Percentiles rank a stretch among this genome's conserved stretches.
These are phyloP conservation scores for Podospora appendiculata DNA, from an alignment of 495 filamentous ascomycete species.

Conservation along the genomic window DNA sequence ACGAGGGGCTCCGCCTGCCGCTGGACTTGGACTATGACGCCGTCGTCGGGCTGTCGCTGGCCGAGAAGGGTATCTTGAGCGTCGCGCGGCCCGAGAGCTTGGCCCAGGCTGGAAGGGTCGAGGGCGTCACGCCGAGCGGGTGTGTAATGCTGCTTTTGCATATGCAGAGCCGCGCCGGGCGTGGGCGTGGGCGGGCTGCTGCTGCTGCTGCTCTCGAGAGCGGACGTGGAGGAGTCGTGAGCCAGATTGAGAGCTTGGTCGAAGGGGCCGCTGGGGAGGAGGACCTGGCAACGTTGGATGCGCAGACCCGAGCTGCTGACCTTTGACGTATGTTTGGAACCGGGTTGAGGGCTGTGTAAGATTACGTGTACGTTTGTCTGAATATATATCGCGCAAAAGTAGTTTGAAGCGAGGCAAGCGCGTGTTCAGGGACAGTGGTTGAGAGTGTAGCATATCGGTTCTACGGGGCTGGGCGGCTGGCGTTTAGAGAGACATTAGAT, in stretches of 20 bases:
- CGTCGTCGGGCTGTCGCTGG: slow-evolving; percentile 65
- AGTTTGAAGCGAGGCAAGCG: no score
- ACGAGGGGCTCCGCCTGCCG: slow-evolving; percentile 70
- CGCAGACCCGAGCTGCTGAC: slow-evolving; percentile 28
- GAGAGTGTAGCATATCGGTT: no score
- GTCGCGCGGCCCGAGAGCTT: slow-evolving; percentile 69
- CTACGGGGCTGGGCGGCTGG: no score
- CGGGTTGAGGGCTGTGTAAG: neutral
- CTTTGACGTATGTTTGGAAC: no score
- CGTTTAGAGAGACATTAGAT: no score
- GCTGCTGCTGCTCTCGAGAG: slow-evolving; percentile 16
- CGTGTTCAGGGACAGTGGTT: no score
- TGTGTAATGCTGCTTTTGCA: slow-evolving; percentile 48
- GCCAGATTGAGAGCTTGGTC: neutral
- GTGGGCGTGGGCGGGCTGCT: neutral
- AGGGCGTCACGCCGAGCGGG: slow-evolving; percentile 64
- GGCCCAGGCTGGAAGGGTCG: slow-evolving; percentile 80
- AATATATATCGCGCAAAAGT: no score
- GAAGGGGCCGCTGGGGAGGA: slow-evolving; percentile 21
- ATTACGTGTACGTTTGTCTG: no score
- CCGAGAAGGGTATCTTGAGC: slow-evolving; percentile 66
- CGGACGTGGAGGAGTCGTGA: slow-evolving; percentile 7
- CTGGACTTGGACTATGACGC: slow-evolving; percentile 66
- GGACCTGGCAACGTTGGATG: slow-evolving; percentile 31
- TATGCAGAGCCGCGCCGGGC: slow-evolving; percentile 21